phyloP scores from a whole-genome alignment of 345 rosid genomes.

The Isatis tinctoria region DNA sequence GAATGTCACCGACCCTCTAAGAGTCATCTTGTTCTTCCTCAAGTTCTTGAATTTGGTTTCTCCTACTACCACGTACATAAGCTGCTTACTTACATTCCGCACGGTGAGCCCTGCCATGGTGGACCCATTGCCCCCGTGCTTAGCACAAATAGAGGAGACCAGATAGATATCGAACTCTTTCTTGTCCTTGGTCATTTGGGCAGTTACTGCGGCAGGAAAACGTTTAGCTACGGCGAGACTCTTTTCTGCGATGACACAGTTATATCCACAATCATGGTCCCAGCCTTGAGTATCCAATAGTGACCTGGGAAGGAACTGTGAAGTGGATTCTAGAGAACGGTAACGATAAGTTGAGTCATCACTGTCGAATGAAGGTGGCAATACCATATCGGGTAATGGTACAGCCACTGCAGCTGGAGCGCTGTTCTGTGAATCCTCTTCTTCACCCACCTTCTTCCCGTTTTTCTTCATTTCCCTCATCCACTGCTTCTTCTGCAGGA shows the following conservation, averaged over 20 bases:
- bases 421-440: constrained; percentile 55
- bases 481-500: constrained; percentile 88
- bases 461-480: constrained; percentile 79
- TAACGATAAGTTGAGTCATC: constrained; percentile 86
- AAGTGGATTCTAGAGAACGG: constrained; percentile 78
- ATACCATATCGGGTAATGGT: constrained; percentile 80
- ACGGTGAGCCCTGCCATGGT: constrained; percentile 72
- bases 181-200: constrained; percentile 80
- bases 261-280: constrained; percentile 99
- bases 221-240: constrained; percentile 50
- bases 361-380: constrained; percentile 86
- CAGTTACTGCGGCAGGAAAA: constrained; percentile 54
- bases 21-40: constrained; percentile 48
- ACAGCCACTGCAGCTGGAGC: constrained; percentile 82
- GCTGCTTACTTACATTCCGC: constrained; percentile 62
- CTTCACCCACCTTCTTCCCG: constrained; percentile 57
- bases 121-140: constrained; percentile 70
- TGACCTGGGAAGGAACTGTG: constrained; percentile 79
- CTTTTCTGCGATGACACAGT: constrained; percentile 78
- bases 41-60: constrained; percentile 68
- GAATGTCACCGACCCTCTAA: constrained; percentile 56
- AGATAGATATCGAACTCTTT: constrained; percentile 70
- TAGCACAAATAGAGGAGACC: constrained; percentile 62
- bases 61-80: constrained; percentile 57
- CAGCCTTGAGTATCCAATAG: constrained; percentile 85